Percentiles rank a stretch among this genome's conserved stretches.
Conservation (phyloP, 1,284 basidiomycete species). For the Tetrapyrgos nigripes region DNA sequence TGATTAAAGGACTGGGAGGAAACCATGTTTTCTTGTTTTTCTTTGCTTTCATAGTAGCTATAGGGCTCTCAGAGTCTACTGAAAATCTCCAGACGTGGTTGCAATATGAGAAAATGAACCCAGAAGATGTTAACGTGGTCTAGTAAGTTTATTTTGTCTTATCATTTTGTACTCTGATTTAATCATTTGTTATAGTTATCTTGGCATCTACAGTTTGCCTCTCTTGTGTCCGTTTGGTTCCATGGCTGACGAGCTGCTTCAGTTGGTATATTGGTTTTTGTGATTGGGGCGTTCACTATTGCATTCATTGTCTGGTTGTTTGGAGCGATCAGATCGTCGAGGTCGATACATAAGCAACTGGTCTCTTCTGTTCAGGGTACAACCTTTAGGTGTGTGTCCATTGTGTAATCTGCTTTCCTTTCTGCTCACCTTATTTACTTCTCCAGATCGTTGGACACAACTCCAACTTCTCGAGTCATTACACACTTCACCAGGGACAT, state of each 20-base stretch:
- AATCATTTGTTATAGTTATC: conserved; percentile 39
- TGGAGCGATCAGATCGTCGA: conserved; percentile 51
- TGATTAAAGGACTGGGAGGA: conserved; percentile 28
- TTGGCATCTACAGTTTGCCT: conserved; percentile 48
- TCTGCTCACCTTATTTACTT: neutral
- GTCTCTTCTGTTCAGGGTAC: conserved; percentile 59
- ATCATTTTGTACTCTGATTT: neutral
- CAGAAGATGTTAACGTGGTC: conserved; percentile 43
- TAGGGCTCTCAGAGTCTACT: conserved; percentile 35
- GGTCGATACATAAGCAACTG: conserved; percentile 55
- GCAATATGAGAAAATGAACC: conserved; percentile 45
- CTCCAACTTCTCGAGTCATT: conserved; percentile 63
- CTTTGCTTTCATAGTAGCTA: conserved; percentile 26
- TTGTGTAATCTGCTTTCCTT: neutral
- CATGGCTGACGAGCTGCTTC: neutral
- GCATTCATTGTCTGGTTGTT: conserved; percentile 25
- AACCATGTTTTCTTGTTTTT: conserved; percentile 24
- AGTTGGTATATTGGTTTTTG: conserved; percentile 1
- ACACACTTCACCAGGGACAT: conserved; percentile 67
- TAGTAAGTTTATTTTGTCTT: conserved; percentile 38
- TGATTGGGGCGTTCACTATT: conserved; percentile 3
- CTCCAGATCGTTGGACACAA: conserved; percentile 49
- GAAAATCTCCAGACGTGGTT: conserved; percentile 59
- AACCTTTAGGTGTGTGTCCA: conserved; percentile 49
- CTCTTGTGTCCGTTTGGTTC: neutral